Percentiles rank a stretch among this genome's conserved stretches.
Conservation (phyloP, 164 flowering plant genomes). For the grape (Vitis vinifera) region DNA sequence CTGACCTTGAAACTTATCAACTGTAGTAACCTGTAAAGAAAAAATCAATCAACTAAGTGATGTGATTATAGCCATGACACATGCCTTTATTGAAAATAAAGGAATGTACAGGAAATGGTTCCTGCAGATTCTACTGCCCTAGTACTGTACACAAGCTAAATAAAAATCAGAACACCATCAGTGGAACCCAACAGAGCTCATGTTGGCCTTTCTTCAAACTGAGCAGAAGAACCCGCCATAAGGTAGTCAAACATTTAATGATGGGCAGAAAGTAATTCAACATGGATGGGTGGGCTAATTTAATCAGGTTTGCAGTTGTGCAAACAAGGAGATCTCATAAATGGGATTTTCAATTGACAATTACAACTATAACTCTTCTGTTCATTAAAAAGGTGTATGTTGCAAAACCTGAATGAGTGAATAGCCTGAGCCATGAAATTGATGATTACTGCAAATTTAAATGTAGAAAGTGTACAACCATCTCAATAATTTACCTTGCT, state of each 20-base stretch:
- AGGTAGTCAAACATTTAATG: no score
- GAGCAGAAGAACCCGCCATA: not conserved
- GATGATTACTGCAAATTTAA: not conserved
- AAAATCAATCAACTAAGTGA: not conserved
- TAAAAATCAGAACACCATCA: not conserved
- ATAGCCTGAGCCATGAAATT: not conserved
- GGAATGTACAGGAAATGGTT: not conserved
- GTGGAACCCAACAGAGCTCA: not conserved
- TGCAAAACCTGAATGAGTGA: not conserved
- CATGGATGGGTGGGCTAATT: no score
- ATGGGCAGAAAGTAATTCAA: no score
- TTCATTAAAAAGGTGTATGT: no score
- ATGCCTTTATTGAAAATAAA: not conserved
- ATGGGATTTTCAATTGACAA: no score
- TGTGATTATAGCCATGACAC: no score
- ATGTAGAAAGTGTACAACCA: not conserved
- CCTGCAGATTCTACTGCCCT: not conserved
- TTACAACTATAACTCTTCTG: no score
- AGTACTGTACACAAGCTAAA: not conserved
- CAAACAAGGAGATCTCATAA: no score
- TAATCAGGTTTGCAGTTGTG: no score
- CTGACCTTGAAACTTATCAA: conserved; percentile 99
- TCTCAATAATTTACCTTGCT: conserved; percentile 55
- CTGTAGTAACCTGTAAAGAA: conserved; percentile 73
- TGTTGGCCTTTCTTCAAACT: not conserved